Evolutionary conservation across 176 grass and related monocot genomes (phyloP).

Genomic region (bread wheat (Triticum aestivum)): DNA sequence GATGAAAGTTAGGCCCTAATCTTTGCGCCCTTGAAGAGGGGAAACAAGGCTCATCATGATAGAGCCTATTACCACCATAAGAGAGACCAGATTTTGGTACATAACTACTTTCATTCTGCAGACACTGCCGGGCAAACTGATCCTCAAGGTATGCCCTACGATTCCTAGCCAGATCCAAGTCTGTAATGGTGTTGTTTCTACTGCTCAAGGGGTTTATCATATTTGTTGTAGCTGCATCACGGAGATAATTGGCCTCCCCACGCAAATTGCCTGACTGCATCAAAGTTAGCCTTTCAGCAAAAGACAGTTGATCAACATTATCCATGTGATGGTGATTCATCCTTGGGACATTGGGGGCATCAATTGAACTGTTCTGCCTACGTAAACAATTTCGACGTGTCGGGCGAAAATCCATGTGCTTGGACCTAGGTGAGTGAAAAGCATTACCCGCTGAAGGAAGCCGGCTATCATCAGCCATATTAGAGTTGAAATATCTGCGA

Average conservation of each 20-base stretch:
- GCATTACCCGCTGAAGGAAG: constrained; percentile 19
- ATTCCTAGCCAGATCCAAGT: constrained; percentile 53
- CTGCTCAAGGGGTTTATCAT: constrained; percentile 27
- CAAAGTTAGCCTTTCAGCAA: constrained; percentile 41
- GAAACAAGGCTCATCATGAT: constrained; percentile 29
- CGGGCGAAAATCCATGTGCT: constrained; percentile 12
- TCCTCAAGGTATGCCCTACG: constrained; percentile 51
- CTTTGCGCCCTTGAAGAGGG: constrained; percentile 40
- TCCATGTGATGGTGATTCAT: constrained; percentile 29
- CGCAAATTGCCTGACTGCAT: constrained; percentile 44
- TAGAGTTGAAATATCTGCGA: constrained; percentile 13
- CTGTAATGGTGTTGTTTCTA: constrained; percentile 27
- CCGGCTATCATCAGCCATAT: constrained; percentile 17
- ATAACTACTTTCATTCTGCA: constrained; percentile 44
- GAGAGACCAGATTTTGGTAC: constrained; percentile 40
- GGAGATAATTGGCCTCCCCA: constrained; percentile 37
- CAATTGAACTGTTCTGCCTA: constrained; percentile 33
- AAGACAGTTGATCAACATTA: constrained; percentile 32
- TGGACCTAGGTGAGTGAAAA: constrained; percentile 3
- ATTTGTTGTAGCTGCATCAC: constrained; percentile 9
- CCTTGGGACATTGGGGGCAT: constrained; percentile 34
- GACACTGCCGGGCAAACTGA: constrained; percentile 50
- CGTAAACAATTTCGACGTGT: constrained; percentile 36
- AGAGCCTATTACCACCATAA: constrained; percentile 32
- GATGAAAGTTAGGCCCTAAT: constrained; percentile 28